These are phyloP conservation scores for Allantophomopsis lycopodina DNA, from an alignment of 2,329 filamentous ascomycete species.

Conservation along the genomic window DNA sequence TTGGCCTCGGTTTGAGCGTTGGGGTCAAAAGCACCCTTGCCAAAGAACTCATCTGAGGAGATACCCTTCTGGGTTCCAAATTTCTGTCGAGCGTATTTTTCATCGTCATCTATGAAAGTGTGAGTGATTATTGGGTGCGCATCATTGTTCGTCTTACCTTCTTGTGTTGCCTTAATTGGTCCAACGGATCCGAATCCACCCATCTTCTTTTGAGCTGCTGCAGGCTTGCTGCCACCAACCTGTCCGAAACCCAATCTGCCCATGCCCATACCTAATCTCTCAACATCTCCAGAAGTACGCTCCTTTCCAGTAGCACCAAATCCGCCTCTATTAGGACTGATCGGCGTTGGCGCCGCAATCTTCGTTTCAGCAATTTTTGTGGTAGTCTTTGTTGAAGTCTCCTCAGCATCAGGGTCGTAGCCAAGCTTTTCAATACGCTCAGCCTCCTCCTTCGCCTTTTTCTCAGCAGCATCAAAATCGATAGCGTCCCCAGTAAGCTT, in stretches of 20 bases:
- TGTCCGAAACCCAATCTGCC: conserved; percentile 80
- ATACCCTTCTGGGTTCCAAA: conserved; percentile 93
- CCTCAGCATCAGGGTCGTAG: conserved; percentile 85
- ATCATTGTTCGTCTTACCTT: conserved; percentile 35
- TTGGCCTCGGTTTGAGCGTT: conserved; percentile 75
- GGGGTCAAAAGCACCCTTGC: conserved; percentile 76
- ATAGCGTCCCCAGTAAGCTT: conserved; percentile 72
- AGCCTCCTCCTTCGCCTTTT: conserved; percentile 92
- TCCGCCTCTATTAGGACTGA: conserved; percentile 48
- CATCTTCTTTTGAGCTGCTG: conserved; percentile 56
- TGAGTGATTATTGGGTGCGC: conserved; percentile 10
- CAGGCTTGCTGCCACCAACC: conserved; percentile 49
- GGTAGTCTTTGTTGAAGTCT: conserved; percentile 28
- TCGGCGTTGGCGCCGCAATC: conserved; percentile 60
- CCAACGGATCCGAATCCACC: conserved; percentile 80
- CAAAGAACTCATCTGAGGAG: conserved; percentile 96
- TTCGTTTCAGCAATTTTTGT: conserved; percentile 23
- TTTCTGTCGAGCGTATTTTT: conserved; percentile 74
- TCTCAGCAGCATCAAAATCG: conserved; percentile 95
- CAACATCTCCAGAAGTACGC: conserved; percentile 65
- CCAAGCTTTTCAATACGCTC: conserved; percentile 91
- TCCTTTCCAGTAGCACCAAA: conserved; percentile 47
- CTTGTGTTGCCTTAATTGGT: conserved; percentile 52
- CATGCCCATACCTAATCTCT: conserved; percentile 82
- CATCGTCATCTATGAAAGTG: conserved; percentile 46